Evolutionary conservation across 768 basidiomycete species (phyloP).

Genomic region (Leccinum barrowsii): DNA sequence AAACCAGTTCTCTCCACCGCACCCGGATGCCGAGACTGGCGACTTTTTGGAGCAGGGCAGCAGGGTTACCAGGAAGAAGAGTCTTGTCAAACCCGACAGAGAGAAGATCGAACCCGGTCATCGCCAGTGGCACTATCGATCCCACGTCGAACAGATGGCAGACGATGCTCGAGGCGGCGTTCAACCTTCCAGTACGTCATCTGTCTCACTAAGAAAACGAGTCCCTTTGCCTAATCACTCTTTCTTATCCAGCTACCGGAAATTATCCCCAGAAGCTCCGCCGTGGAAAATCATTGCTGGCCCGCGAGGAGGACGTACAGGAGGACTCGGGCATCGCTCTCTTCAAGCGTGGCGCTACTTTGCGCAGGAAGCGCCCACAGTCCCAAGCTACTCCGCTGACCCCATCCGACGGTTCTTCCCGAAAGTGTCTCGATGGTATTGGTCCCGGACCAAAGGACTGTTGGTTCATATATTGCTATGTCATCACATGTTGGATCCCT

Average conservation of each 20-base stretch:
- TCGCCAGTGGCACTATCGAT: conserved; percentile 91
- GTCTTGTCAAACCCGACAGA: conserved; percentile 86
- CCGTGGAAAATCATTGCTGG: conserved; percentile 87
- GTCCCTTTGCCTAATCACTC: conserved; percentile 2
- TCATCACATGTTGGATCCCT: conserved; percentile 84
- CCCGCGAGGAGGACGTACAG: conserved; percentile 83
- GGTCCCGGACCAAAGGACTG: conserved; percentile 86
- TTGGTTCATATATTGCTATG: conserved; percentile 93
- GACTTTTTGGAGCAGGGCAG: conserved; percentile 44
- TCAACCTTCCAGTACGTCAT: conserved; percentile 73
- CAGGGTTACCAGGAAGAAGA: conserved; percentile 79
- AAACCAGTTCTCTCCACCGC: conserved; percentile 41
- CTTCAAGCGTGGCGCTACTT: conserved; percentile 81
- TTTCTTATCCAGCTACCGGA: conserved; percentile 56
- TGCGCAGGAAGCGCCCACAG: conserved; percentile 64
- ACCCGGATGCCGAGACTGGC: conserved; percentile 30
- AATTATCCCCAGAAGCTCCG: conserved; percentile 69
- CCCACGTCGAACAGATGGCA: conserved; percentile 76
- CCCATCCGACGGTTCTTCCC: conserved; percentile 34
- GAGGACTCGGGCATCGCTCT: conserved; percentile 84
- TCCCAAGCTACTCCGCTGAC: conserved; percentile 39
- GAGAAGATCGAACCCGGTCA: conserved; percentile 96
- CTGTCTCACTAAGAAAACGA: not conserved
- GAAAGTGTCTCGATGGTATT: conserved; percentile 64
- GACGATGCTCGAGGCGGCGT: conserved; percentile 70